Evolutionary conservation across 1,284 basidiomycete genomes (phyloP).

Genomic region (Leccinum colubrinum): DNA sequence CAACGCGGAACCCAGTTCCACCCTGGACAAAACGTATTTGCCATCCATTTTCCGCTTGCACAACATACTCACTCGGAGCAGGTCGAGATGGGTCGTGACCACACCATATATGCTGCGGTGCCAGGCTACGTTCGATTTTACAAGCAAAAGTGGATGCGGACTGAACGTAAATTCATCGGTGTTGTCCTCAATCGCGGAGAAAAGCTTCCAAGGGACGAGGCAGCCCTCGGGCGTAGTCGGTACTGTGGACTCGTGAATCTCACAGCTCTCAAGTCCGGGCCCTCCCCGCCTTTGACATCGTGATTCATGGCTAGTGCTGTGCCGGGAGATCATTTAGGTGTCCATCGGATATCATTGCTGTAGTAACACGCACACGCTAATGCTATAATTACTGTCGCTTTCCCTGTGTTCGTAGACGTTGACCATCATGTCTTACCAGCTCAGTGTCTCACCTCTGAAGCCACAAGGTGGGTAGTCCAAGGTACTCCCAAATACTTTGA

Average conservation of each 20-base stretch:
- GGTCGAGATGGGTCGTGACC: conserved; percentile 90
- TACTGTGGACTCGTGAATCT: conserved; percentile 74
- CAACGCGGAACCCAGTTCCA: conserved; percentile 80
- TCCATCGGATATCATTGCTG: conserved; percentile 7
- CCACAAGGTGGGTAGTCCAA: conserved; percentile 39
- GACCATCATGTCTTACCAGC: conserved; percentile 20
- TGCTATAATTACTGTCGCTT: conserved; percentile 16
- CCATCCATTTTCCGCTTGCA: conserved; percentile 10
- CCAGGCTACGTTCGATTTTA: conserved; percentile 94
- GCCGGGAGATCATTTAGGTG: background rate
- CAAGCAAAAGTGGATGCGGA: conserved; percentile 66
- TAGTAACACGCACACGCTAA: conserved; percentile 18
- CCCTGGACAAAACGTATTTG: conserved; percentile 82
- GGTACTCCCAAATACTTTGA: background rate
- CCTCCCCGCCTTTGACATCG: background rate
- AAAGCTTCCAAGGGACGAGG: conserved; percentile 79
- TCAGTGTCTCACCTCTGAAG: conserved; percentile 45
- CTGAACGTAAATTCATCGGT: conserved; percentile 79
- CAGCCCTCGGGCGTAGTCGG: conserved; percentile 68
- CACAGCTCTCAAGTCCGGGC: conserved; percentile 13
- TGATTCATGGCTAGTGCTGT: conserved; percentile 5
- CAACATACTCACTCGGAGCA: conserved; percentile 33
- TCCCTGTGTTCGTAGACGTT: conserved; percentile 6
- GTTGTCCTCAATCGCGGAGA: conserved; percentile 79
- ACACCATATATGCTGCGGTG: conserved; percentile 85